These are phyloP conservation scores for Thielaviopsis euricoi DNA, from an alignment of 2,329 filamentous ascomycete species.

Conservation along the genomic window DNA sequence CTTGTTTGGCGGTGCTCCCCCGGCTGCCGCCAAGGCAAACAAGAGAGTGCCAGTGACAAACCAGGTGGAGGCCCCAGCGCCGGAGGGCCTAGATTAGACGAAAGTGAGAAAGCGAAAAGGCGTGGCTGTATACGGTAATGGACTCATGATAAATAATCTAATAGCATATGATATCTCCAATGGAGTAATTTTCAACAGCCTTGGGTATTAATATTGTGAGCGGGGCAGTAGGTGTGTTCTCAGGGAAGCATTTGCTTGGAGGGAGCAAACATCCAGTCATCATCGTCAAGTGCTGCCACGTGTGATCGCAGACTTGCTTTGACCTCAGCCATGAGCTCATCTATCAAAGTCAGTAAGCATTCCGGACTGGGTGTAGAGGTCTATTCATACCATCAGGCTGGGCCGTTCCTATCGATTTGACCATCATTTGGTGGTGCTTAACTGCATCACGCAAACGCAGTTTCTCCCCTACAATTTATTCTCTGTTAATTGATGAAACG, in stretches of 20 bases:
- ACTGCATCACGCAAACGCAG: constrained; percentile 45
- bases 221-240: background rate
- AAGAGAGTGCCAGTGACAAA: constrained; percentile 27
- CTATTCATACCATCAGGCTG: constrained; percentile 37
- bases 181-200: background rate
- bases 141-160: background rate
- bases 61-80: constrained; percentile 31
- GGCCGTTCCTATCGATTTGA: constrained; percentile 40
- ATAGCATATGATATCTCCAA: background rate
- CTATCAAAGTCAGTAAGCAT: background rate
- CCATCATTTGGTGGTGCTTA: constrained; percentile 40
- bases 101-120: background rate
- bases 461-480: constrained; percentile 31
- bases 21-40: constrained; percentile 17
- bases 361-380: background rate
- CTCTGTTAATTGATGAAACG: constrained; percentile 12
- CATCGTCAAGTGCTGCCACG: constrained; percentile 57
- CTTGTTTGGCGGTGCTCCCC: constrained; percentile 56
- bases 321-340: constrained; percentile 54
- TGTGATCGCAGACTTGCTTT: constrained; percentile 55
- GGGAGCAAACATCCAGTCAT: constrained; percentile 83
- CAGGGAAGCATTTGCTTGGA: constrained; percentile 16
- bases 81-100: constrained; percentile 41
- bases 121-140: background rate
- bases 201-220: background rate